Evolutionary conservation across 2,329 filamentous ascomycete species (phyloP).

Genomic region (Aspergillus ochraceus): DNA sequence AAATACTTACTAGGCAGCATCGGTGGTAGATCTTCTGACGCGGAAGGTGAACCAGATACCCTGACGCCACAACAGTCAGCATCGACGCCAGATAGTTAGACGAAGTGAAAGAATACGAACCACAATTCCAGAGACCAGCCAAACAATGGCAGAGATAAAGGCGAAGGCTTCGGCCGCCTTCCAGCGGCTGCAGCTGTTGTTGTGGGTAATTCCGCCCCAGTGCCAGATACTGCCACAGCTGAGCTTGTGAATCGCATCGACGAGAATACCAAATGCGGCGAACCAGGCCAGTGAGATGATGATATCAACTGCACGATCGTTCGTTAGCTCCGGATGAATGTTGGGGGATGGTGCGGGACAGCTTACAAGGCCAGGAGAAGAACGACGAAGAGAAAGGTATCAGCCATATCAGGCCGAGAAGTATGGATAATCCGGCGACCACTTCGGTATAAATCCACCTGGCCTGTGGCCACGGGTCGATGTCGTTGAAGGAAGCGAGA

Average conservation of each 20-base stretch:
- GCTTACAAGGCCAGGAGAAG: slow-evolving; percentile 62
- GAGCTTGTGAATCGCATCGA: slow-evolving; percentile 54
- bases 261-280: slow-evolving; percentile 65
- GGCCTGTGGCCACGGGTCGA: slow-evolving; percentile 56
- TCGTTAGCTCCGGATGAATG: slow-evolving; percentile 1
- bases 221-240: slow-evolving; percentile 59
- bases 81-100: neutral
- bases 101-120: slow-evolving; percentile 25
- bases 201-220: slow-evolving; percentile 56
- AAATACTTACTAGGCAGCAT: neutral
- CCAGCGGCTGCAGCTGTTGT: slow-evolving; percentile 64
- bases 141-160: slow-evolving; percentile 70
- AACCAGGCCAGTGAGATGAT: slow-evolving; percentile 71
- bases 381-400: slow-evolving; percentile 69
- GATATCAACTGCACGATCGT: slow-evolving; percentile 56
- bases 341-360: neutral
- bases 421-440: slow-evolving; percentile 66
- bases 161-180: slow-evolving; percentile 71
- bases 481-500: slow-evolving; percentile 53
- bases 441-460: slow-evolving; percentile 76
- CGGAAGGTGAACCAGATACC: slow-evolving; percentile 41
- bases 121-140: slow-evolving; percentile 66
- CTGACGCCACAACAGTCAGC: slow-evolving; percentile 12
- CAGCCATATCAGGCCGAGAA: slow-evolving; percentile 70
- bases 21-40: slow-evolving; percentile 10